phyloP scores from a whole-genome alignment of 306 rosid genomes.

The Oemleria cerasiformis region DNA sequence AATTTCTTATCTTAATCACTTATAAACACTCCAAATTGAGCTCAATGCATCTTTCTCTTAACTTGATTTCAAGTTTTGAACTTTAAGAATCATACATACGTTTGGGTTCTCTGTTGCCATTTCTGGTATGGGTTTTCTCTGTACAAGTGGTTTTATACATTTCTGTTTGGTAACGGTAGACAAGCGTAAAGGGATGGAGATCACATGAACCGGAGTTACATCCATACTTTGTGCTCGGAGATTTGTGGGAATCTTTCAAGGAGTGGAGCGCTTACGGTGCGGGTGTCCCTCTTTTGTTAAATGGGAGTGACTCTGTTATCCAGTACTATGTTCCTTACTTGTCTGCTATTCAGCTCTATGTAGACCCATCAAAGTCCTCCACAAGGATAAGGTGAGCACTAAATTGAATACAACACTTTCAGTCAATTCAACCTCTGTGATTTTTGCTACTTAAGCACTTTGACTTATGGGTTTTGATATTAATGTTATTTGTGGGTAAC shows the following conservation, averaged over 20 bases:
- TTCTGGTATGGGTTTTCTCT: background rate
- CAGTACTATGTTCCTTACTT: conserved; percentile 85
- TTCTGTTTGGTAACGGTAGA: conserved; percentile 37
- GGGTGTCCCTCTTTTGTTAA: conserved; percentile 72
- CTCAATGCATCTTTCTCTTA: background rate
- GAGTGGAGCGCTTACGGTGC: conserved; percentile 94
- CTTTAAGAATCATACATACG: background rate
- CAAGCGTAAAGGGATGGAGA: conserved; percentile 57
- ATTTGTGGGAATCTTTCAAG: conserved; percentile 80
- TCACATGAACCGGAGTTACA: conserved; percentile 40
- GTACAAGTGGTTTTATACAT: background rate
- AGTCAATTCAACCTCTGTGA: background rate
- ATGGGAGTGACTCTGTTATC: conserved; percentile 73
- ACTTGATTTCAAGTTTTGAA: background rate
- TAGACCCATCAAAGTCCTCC: conserved; percentile 66
- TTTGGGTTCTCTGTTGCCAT: background rate
- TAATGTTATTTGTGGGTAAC: background rate
- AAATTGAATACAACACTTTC: background rate
- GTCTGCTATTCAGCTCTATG: conserved; percentile 84
- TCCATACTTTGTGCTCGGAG: conserved; percentile 82
- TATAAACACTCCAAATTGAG: background rate
- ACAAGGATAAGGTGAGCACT: conserved; percentile 49
- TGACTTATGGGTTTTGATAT: background rate
- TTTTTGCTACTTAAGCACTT: background rate
- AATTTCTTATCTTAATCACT: background rate